Evolutionary conservation across 2,329 filamentous ascomycete species (phyloP).

Genomic region (Colletotrichum tofieldiae): DNA sequence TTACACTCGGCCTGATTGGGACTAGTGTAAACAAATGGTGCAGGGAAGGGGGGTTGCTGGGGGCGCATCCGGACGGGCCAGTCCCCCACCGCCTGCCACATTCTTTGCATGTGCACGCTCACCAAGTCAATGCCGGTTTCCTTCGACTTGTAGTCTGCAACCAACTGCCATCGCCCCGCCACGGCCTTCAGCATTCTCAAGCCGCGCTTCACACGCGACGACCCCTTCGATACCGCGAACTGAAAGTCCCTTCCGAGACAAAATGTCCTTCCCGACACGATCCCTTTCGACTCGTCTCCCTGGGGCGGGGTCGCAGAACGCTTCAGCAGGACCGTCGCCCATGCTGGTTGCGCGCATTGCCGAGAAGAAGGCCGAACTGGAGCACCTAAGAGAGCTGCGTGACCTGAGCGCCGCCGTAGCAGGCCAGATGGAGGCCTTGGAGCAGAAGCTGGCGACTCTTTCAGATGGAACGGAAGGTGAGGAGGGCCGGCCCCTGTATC

Average conservation of each 20-base stretch:
- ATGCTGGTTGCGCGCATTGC: conserved; percentile 82
- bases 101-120: conserved; percentile 35
- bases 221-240: background rate
- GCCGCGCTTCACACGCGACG: background rate
- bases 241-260: background rate
- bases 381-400: conserved; percentile 82
- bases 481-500: background rate
- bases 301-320: conserved; percentile 68
- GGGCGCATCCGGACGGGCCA: conserved; percentile 23
- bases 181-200: background rate
- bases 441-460: conserved; percentile 83
- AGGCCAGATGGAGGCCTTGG: conserved; percentile 85
- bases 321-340: conserved; percentile 74
- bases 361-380: conserved; percentile 88
- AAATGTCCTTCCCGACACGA: conserved; percentile 71
- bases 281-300: conserved; percentile 78
- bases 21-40: conserved; percentile 33
- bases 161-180: conserved; percentile 10
- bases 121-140: conserved; percentile 6
- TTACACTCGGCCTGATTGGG: conserved; percentile 41
- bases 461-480: conserved; percentile 86
- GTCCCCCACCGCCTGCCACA: conserved; percentile 18
- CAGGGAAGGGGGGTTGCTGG: conserved; percentile 39
- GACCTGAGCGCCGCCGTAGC: conserved; percentile 85
- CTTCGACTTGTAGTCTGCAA: conserved; percentile 8